Conservation (phyloP, 208 protist species). For the Angomonas desouzai region DNA sequence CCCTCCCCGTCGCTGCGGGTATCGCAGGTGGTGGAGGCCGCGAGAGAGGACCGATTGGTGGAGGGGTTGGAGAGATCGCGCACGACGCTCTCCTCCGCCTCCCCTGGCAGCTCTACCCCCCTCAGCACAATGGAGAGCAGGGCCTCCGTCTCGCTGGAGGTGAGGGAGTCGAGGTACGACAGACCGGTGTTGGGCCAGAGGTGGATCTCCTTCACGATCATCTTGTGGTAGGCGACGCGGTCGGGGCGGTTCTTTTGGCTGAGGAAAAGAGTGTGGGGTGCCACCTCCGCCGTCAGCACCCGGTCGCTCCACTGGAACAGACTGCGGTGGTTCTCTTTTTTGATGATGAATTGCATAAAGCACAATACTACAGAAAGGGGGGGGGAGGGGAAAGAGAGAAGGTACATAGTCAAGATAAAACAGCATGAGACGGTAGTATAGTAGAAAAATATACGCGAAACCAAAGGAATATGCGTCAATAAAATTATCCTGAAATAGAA, state of each 20-base stretch:
- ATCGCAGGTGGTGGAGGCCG: not conserved
- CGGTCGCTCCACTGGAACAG: slow-evolving; percentile 3
- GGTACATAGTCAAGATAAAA: no score
- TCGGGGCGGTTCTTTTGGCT: slow-evolving; percentile 11
- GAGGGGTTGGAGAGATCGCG: not conserved
- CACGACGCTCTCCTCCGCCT: not conserved
- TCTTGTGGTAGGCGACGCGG: slow-evolving; percentile 5
- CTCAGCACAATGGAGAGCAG: not conserved
- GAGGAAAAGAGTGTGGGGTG: slow-evolving; percentile 7
- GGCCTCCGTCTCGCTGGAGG: not conserved
- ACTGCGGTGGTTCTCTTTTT: slow-evolving; percentile 13
- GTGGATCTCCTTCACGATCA: slow-evolving; percentile 6
- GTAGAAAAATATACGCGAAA: no score
- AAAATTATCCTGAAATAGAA: no score
- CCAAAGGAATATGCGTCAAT: no score
- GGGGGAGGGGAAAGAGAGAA: slow-evolving; percentile 15
- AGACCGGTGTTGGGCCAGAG: slow-evolving; percentile 10
- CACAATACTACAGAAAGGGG: no score
- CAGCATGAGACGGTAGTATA: no score
- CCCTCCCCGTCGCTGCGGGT: not conserved
- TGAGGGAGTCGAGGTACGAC: slow-evolving; percentile 5
- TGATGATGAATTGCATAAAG: slow-evolving; percentile 12
- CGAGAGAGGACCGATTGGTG: not conserved
- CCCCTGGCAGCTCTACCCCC: not conserved
- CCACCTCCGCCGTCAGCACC: slow-evolving; percentile 3